These are phyloP conservation scores for Halophytophthora batemanensis DNA, from an alignment of 352 stramenopile genomes.

Conservation along the genomic window DNA sequence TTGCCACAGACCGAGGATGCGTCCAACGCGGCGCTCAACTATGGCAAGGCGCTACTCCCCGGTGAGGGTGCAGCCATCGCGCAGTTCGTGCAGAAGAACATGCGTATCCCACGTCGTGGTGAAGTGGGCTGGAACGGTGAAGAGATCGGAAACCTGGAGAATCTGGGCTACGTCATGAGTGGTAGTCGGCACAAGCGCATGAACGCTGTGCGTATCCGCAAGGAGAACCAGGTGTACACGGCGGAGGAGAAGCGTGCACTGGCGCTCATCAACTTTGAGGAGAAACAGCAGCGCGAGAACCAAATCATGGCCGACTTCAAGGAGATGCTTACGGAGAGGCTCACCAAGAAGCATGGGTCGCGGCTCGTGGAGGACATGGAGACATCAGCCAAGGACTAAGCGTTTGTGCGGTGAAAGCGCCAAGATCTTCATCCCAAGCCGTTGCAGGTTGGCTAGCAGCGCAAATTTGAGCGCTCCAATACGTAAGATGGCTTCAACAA, in stretches of 20 bases:
- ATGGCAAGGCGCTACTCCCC: constrained; percentile 91
- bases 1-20: constrained; percentile 46
- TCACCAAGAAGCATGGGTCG: constrained; percentile 88
- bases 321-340: constrained; percentile 86
- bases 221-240: constrained; percentile 99
- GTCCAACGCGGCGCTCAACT: constrained; percentile 65
- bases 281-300: constrained; percentile 98
- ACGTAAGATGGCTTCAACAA: too few species aligned
- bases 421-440: constrained; percentile 1
- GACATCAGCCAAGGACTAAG: constrained; percentile 52
- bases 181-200: constrained; percentile 97
- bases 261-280: constrained; percentile 98
- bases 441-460: background rate
- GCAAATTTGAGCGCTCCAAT: too few species aligned
- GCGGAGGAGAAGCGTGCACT: constrained; percentile 98
- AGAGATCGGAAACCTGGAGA: constrained; percentile 97
- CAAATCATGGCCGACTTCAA: constrained; percentile 97
- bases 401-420: too few species aligned
- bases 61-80: constrained; percentile 95
- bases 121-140: constrained; percentile 96
- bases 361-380: constrained; percentile 86
- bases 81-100: constrained; percentile 98
- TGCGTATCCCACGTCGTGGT: constrained; percentile 97
- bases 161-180: constrained; percentile 96
- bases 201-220: constrained; percentile 98